Percentiles rank a stretch among this genome's conserved stretches.
These are phyloP conservation scores for Populus trichocarpa DNA, from an alignment of 441 rosid genomes.

Conservation along the genomic window DNA sequence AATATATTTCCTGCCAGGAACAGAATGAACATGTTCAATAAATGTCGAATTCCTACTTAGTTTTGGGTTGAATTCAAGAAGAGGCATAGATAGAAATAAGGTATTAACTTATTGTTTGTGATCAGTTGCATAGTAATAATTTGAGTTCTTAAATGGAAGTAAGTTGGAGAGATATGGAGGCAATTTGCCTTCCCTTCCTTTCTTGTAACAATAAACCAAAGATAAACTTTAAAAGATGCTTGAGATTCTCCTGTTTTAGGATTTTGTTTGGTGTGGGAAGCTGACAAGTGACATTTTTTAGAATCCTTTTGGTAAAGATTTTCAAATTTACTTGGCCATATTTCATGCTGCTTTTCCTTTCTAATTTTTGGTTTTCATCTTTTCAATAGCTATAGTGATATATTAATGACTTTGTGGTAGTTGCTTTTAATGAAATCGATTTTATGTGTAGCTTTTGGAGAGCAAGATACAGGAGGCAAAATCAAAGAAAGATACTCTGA, in stretches of 20 bases:
- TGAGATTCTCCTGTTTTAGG: not conserved
- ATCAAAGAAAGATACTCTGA: slow-evolving; percentile 94
- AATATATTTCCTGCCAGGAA: not conserved
- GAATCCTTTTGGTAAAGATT: not conserved
- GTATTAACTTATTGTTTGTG: not conserved
- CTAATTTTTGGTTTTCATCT: slow-evolving; percentile 3
- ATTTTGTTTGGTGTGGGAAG: not conserved
- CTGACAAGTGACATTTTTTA: not conserved
- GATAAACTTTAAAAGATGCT: not conserved
- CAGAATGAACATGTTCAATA: not conserved
- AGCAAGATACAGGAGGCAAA: slow-evolving; percentile 98
- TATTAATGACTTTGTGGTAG: slow-evolving; percentile 14
- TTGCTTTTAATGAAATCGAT: slow-evolving; percentile 10
- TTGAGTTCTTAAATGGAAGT: not conserved
- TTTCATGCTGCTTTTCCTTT: not conserved
- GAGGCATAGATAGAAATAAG: not conserved
- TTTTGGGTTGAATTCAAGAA: slow-evolving; percentile 3
- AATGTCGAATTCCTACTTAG: not conserved
- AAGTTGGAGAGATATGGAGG: not conserved
- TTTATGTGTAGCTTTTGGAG: slow-evolving; percentile 69
- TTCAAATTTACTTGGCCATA: not conserved
- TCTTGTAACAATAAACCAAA: not conserved
- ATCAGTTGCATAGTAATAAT: not conserved
- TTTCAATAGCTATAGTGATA: slow-evolving; percentile 9
- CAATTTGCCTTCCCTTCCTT: not conserved